Evolutionary conservation across 148 eudicot species (phyloP), one percentile per base, ranked within the genome.

Genomic region (Camellia japonica): DNA sequence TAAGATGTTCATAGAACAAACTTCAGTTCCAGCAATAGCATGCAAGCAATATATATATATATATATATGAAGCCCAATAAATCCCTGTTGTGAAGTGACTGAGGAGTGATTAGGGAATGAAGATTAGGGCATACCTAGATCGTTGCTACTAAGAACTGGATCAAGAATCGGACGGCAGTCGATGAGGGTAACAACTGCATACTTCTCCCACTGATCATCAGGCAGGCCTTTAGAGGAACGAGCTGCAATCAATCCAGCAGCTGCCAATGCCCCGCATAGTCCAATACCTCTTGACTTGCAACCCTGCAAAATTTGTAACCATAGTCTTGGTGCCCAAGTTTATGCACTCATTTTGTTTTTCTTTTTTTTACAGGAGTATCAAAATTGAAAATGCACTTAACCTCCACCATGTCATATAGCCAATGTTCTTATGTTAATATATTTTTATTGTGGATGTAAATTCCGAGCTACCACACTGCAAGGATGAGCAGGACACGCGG

Each of bases 91-190:
- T n/a, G 10, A 73, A 54, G 75, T 70, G 38, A 20, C 59, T 10
- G n/a, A 73, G 61, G 59, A n/a, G 19, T 54, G 54, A 41, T 20
- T 42, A 71, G 43, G 38, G 71, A 77, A 49, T 14, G 30, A 52
- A 49, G 19, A 55, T 20, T 12, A 46, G 62, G 80, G 58, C 85
- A 83, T 87, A 94, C 98, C 98, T 78, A 85, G 70, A 87, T 91
- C 83, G n/a, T 88, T 80, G 76, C 81, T 86, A 64, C 86, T 83
- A 75, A 96, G 97, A 77, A 84, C 80, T 30, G 99, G 99, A 61
- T 96, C 89, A 61, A 96, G 98, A 79, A 86, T 79, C 7, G 91
- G 67, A 54, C 99, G 95, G 76, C 99, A 93, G 81, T 96, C 92
- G n/a, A 80, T 70, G 54, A 96, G 92, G 47, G 93, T 91, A 19